phyloP scores from a whole-genome alignment of 768 basidiomycete species.

The Paxillus rubicundulus region DNA sequence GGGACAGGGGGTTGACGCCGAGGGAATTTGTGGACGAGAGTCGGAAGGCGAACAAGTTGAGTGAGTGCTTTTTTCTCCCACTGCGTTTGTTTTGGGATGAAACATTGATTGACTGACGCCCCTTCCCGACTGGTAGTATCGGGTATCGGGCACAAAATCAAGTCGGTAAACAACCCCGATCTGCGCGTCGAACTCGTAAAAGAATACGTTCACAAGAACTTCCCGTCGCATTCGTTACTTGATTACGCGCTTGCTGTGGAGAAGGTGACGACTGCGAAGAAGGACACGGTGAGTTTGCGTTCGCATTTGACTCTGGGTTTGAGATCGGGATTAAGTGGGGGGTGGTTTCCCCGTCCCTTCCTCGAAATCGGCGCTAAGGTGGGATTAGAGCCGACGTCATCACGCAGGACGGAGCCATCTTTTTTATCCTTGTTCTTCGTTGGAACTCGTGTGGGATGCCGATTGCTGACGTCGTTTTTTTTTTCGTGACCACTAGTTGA shows the following conservation, averaged over 20 bases:
- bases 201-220: constrained; percentile 93
- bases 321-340: too few species aligned
- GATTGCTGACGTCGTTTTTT: too few species aligned
- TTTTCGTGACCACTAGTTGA: constrained; percentile 48
- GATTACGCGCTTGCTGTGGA: constrained; percentile 97
- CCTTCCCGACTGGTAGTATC: constrained; percentile 51
- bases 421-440: too few species aligned
- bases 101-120: constrained; percentile 4
- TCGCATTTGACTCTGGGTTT: neutral
- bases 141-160: constrained; percentile 99
- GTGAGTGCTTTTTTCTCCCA: constrained; percentile 41
- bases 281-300: constrained; percentile 67
- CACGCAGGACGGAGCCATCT: too few species aligned
- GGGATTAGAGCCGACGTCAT: constrained; percentile 1
- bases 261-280: constrained; percentile 96
- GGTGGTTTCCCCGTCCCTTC: too few species aligned
- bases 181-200: constrained; percentile 91
- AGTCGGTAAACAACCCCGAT: constrained; percentile 96
- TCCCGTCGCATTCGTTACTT: constrained; percentile 90
- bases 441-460: too few species aligned
- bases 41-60: constrained; percentile 92
- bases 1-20: constrained; percentile 91
- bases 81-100: neutral
- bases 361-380: too few species aligned
- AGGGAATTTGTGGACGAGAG: constrained; percentile 96